Evolutionary conservation across 1,284 basidiomycete genomes (phyloP), one percentile per base, ranked within the genome.

Genomic region (Irpex sp.): DNA sequence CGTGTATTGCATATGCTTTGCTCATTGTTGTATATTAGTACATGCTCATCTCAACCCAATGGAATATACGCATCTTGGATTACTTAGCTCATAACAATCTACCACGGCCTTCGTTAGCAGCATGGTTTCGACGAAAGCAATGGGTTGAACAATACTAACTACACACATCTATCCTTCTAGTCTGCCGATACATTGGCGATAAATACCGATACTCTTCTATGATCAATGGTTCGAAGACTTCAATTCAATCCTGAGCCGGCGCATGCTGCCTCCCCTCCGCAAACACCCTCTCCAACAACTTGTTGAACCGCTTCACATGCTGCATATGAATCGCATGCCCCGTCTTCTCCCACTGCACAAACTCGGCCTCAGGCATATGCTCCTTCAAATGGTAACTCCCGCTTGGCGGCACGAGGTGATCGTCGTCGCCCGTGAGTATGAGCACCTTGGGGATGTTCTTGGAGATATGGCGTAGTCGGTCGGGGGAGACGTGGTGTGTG

Each of bases 371-470:
- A 0, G 84, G 81, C 84, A 95, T 87, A 42, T 77, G 68, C n/a
- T 74, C 68, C 66, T 85, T 84, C 51, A 96, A 71, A 35, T 82
- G 77, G 5, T 74, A 66, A 23, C 87, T 89, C 64, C 90, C 84
- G 2, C 68, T 67, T 0, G 86, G 80, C n/a, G 79, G 68, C 21
- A 96, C 82, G 2, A 95, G 74, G 55, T 84, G 67, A 70, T 96
- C 93, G 2, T 83, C 73, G 66, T 93, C 88, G 2, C 93, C 94
- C 0, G 86, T 90, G n/a, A 93, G 69, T 63, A 95, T 87, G 14
- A 81, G 66, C 4, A 93, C 80, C 65, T 83, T 83, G 14, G 83
- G 80, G 14, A 94, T 80, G 3, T 75, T 75, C 0, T 72, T 69
- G 2, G 86, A 82, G 55, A 95, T 85, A 39, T 68, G 68, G 5